These are phyloP conservation scores for Polyrhizophydium stewartii DNA, from an alignment of 371 early-diverging fungal species.

Conservation along the genomic window DNA sequence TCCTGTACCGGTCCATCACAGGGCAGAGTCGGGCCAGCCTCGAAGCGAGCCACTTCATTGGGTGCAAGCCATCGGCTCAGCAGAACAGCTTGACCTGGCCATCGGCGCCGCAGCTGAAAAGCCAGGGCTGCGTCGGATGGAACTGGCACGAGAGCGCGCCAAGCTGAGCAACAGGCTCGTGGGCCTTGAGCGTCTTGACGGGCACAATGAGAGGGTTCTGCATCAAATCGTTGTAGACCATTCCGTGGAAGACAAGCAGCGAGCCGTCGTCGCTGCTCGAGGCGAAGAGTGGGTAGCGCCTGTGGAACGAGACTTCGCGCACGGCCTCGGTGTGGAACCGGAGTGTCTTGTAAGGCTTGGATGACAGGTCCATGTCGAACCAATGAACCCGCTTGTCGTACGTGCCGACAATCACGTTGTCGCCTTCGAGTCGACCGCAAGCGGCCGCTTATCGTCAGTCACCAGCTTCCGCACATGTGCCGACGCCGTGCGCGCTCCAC, in stretches of 20 bases:
- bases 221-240: conserved; percentile 90
- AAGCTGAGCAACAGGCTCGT: conserved; percentile 64
- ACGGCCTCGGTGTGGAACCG: conserved; percentile 87
- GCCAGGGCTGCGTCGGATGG: conserved; percentile 97
- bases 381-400: conserved; percentile 92
- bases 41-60: too few relatives aligned
- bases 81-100: conserved; percentile 37
- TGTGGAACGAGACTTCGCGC: conserved; percentile 82
- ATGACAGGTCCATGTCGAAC: conserved; percentile 93
- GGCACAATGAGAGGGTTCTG: conserved; percentile 97
- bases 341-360: conserved; percentile 84
- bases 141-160: conserved; percentile 80
- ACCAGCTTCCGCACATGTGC: not conserved
- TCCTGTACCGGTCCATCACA: not conserved
- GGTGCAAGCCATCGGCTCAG: too few relatives aligned
- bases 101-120: conserved; percentile 59
- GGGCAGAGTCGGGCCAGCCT: too few relatives aligned
- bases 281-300: conserved; percentile 90
- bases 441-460: not conserved
- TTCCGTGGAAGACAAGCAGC: conserved; percentile 93
- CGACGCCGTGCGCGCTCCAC: too few relatives aligned
- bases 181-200: conserved; percentile 88
- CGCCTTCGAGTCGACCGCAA: conserved; percentile 54
- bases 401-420: conserved; percentile 91
- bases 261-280: conserved; percentile 90